Percentiles rank a stretch among this genome's conserved stretches.
Conservation (phyloP, 352 stramenopile species). For the Phytophthora hybrid region DNA sequence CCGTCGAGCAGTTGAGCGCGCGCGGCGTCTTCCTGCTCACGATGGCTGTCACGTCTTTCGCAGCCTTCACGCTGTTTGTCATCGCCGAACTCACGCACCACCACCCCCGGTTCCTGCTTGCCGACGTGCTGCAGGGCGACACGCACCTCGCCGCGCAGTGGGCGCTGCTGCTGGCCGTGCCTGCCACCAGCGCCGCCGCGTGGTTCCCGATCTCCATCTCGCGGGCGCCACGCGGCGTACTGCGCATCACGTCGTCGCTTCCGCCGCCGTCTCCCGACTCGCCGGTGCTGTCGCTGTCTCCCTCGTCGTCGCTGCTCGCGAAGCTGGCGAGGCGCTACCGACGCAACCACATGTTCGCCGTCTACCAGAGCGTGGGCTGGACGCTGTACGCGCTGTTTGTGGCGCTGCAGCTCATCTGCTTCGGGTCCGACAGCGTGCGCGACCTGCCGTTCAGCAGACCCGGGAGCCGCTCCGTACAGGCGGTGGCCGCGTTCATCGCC, state of each 20-base stretch:
- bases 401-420: constrained; percentile 49
- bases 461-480: constrained; percentile 60
- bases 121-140: constrained; percentile 44
- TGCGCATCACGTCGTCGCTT: constrained; percentile 46
- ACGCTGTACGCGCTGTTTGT: constrained; percentile 66
- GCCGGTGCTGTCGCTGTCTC: constrained; percentile 26
- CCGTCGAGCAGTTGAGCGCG: constrained; percentile 50
- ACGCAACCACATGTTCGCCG: constrained; percentile 67
- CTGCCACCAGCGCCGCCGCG: constrained; percentile 64
- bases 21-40: constrained; percentile 65
- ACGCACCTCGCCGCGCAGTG: constrained; percentile 51
- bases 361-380: constrained; percentile 77
- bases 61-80: constrained; percentile 70
- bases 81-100: constrained; percentile 63
- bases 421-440: constrained; percentile 16
- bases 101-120: constrained; percentile 46
- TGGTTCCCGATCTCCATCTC: constrained; percentile 69
- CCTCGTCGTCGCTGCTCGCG: constrained; percentile 35
- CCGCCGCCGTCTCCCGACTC: constrained; percentile 31
- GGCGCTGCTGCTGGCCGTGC: constrained; percentile 56
- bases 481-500: constrained; percentile 72
- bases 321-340: constrained; percentile 42
- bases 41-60: constrained; percentile 66
- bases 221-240: constrained; percentile 23
- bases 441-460: constrained; percentile 51